Percentiles rank a stretch among this genome's conserved stretches.
phyloP scores from a whole-genome alignment of 1,284 basidiomycete species.

The Ustilago hordei region DNA sequence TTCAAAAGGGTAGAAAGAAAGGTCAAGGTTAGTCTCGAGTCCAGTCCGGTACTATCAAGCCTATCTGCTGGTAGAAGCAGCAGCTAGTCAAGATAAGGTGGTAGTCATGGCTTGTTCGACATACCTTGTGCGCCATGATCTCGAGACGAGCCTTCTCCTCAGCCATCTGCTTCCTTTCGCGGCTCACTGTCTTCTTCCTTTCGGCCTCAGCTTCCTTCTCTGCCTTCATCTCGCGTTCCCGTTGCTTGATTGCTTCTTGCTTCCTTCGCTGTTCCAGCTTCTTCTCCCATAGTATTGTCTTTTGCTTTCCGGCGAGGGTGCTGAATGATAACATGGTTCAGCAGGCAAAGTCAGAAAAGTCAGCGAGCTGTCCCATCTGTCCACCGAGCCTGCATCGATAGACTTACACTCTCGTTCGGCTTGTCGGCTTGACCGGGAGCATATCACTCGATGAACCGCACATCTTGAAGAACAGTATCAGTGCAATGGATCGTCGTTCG shows the following conservation, averaged over 20 bases:
- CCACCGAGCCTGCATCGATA: neutral
- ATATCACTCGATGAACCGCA: slow-evolving; percentile 29
- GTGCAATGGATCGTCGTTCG: neutral
- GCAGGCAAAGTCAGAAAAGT: neutral
- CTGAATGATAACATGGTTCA: slow-evolving; percentile 7
- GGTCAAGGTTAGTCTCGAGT: neutral
- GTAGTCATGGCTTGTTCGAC: slow-evolving; percentile 4
- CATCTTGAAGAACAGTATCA: slow-evolving; percentile 6
- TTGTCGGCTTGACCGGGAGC: slow-evolving; percentile 41
- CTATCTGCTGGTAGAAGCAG: neutral
- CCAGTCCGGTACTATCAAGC: neutral
- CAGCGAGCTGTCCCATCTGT: slow-evolving; percentile 4
- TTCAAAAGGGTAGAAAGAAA: neutral
- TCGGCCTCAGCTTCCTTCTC: slow-evolving; percentile 47
- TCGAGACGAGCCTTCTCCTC: slow-evolving; percentile 56
- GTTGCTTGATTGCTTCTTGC: slow-evolving; percentile 53
- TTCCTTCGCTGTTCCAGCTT: slow-evolving; percentile 54
- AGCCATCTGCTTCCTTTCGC: slow-evolving; percentile 57
- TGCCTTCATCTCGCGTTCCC: slow-evolving; percentile 55
- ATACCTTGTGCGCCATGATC: slow-evolving; percentile 56
- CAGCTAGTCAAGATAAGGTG: neutral
- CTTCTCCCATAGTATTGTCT: slow-evolving; percentile 57
- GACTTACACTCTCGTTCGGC: slow-evolving; percentile 44
- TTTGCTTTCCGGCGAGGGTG: slow-evolving; percentile 41
- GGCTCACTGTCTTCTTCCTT: slow-evolving; percentile 42